Conservation (phyloP, 805 yeast genomes). For the Suhomyces kilbournensis region DNA sequence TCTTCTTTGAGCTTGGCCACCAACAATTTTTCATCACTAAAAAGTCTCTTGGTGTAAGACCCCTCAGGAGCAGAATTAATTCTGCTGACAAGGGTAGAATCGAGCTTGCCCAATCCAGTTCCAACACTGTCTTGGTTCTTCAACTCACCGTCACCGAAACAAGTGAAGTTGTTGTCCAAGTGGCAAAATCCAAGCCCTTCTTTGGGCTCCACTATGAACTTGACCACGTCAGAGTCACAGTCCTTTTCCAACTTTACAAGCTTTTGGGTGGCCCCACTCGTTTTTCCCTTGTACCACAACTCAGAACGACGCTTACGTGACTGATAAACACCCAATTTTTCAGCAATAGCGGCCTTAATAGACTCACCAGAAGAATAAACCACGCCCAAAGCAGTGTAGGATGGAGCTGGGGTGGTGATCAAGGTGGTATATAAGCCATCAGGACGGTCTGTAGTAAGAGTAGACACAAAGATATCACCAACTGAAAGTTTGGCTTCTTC, state of each 20-base stretch:
- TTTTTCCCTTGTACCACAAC: constrained; percentile 92
- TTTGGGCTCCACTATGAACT: constrained; percentile 77
- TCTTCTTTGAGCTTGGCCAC: constrained; percentile 91
- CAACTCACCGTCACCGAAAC: constrained; percentile 56
- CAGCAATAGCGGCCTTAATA: constrained; percentile 74
- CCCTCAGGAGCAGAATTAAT: constrained; percentile 75
- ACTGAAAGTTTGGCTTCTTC: constrained; percentile 29
- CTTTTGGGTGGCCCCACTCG: constrained; percentile 93
- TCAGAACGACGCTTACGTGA: constrained; percentile 77
- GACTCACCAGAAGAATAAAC: constrained; percentile 88
- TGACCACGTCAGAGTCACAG: constrained; percentile 90
- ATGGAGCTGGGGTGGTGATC: constrained; percentile 65
- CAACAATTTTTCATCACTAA: constrained; percentile 71
- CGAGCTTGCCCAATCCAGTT: constrained; percentile 66
- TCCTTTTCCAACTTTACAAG: constrained; percentile 67
- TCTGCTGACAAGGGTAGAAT: constrained; percentile 63
- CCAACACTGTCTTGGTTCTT: constrained; percentile 44
- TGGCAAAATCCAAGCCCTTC: constrained; percentile 92
- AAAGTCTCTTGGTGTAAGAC: constrained; percentile 89
- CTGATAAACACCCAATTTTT: constrained; percentile 87
- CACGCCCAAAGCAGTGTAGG: constrained; percentile 63
- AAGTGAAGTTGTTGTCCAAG: constrained; percentile 65
- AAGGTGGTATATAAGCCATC: constrained; percentile 86
- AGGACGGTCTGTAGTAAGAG: constrained; percentile 72
- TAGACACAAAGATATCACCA: constrained; percentile 45